Percentiles rank a stretch among this genome's conserved stretches.
These are phyloP conservation scores for Saccharum officinarum DNA, from an alignment of 176 grass and related monocot genomes.

Conservation along the genomic window DNA sequence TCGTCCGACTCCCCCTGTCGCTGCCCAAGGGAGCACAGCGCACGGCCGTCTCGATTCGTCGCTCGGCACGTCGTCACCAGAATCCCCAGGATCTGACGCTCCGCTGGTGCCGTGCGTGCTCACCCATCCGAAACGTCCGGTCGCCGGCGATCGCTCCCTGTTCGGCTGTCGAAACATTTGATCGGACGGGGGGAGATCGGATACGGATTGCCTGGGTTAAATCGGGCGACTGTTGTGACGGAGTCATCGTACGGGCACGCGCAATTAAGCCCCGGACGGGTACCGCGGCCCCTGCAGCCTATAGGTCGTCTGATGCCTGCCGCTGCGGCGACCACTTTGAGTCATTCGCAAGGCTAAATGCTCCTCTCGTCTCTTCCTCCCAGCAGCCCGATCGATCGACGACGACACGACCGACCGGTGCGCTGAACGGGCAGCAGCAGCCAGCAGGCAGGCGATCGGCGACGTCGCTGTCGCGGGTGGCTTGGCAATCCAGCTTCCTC, in stretches of 20 bases:
- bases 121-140: background rate
- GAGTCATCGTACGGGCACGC: conserved; percentile 40
- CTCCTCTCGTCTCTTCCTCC: background rate
- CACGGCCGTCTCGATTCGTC: background rate
- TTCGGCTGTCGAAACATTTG: background rate
- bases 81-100: background rate
- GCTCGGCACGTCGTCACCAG: background rate
- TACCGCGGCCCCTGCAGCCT: background rate
- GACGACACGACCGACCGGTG: background rate
- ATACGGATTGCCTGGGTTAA: background rate
- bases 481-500: conserved; percentile 51
- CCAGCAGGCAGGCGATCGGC: background rate
- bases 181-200: background rate
- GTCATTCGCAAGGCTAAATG: conserved; percentile 27
- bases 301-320: too few species aligned
- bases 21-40: conserved; percentile 12
- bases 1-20: conserved; percentile 3
- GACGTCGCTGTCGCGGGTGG: conserved; percentile 51
- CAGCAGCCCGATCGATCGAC: background rate
- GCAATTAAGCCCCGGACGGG: conserved; percentile 32
- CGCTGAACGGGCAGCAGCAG: background rate
- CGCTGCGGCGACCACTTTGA: conserved; percentile 22
- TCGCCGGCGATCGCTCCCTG: background rate
- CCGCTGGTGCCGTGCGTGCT: background rate
- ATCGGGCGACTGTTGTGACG: conserved; percentile 40